Evolutionary conservation across 129 eudicot genomes (phyloP), one percentile per base, ranked within the genome.

Genomic region (carrot (Daucus carota)): DNA sequence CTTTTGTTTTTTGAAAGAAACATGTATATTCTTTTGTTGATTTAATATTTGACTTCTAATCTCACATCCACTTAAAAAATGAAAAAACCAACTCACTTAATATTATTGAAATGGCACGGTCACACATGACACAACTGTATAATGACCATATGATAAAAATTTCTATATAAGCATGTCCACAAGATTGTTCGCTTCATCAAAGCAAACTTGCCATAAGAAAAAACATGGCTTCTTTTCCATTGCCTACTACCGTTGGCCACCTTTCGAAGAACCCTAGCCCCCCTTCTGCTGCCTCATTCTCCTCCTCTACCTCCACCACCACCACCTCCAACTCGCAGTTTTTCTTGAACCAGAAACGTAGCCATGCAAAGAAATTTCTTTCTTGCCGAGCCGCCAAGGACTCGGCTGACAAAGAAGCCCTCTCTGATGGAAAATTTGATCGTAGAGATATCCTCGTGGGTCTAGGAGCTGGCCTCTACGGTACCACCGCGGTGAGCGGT

Each of bases 401-500:
- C 54, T 34, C 41, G 9, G 44, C 44, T 40, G 77, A 79, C 77
- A 72, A 59, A 72, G 42, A 68, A 28, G 62, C 33, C 29, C 36
- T 38, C 69, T 26, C 69, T 38, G 63, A n/a, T 12, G 40, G 52
- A 7, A 76, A 81, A 29, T 41, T 81, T n/a, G 84, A 81, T 34
- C 57, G 84, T 3, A 81, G 84, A 5, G 63, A 81, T 46, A 32
- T 77, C 22, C 82, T 82, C 26, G 73, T 88, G 29, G 89, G 89
- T 34, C 84, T 88, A 11, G 92, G 89, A 0, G n/a, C n/a, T n/a
- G 92, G 89, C n/a, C 84, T 88, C 0, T 83, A 78, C 24, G 46
- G 66, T 22, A 40, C 66, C 24, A 34, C 72, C 10, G 45, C 72
- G 1, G 38, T 63, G 0, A 77, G 74, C 3, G 11, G 77, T 68